Evolutionary conservation across 2,329 filamentous ascomycete genomes (phyloP).

Genomic region (Fusarium ambrosium): DNA sequence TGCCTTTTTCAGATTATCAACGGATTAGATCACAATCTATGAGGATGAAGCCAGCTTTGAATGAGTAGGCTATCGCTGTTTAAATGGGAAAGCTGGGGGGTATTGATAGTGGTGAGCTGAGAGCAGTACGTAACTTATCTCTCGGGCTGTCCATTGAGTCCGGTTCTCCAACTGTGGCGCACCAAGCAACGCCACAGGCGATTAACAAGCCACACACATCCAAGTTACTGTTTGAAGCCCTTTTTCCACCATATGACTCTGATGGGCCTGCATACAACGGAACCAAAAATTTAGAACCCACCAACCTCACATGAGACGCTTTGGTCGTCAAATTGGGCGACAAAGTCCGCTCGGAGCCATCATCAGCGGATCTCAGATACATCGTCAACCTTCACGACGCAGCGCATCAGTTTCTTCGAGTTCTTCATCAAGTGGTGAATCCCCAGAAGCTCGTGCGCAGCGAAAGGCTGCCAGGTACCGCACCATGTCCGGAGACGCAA

Average conservation of each 20-base stretch:
- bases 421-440: slow-evolving; percentile 44
- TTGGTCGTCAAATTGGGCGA: slow-evolving; percentile 44
- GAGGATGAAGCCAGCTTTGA: not conserved
- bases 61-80: slow-evolving; percentile 18
- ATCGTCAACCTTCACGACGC: slow-evolving; percentile 7
- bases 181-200: slow-evolving; percentile 21
- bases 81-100: slow-evolving; percentile 12
- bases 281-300: slow-evolving; percentile 41
- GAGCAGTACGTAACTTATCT: slow-evolving; percentile 45
- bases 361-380: slow-evolving; percentile 27
- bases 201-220: slow-evolving; percentile 40
- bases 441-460: slow-evolving; percentile 19
- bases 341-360: slow-evolving; percentile 43
- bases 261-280: slow-evolving; percentile 43
- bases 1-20: not conserved
- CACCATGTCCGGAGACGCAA: slow-evolving; percentile 52
- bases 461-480: slow-evolving; percentile 35
- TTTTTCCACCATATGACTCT: slow-evolving; percentile 38
- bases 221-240: slow-evolving; percentile 34
- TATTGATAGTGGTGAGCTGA: slow-evolving; percentile 41
- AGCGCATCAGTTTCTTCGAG: slow-evolving; percentile 18
- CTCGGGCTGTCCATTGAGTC: slow-evolving; percentile 1
- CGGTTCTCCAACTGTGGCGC: slow-evolving; percentile 34
- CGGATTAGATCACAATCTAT: not conserved
- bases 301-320: slow-evolving; percentile 49